A percentile compares a stretch with the other conserved stretches of the same genome.
Evolutionary conservation across 139 green algal genomes (phyloP).

Genomic region (Astrephomene gubernaculifera): DNA sequence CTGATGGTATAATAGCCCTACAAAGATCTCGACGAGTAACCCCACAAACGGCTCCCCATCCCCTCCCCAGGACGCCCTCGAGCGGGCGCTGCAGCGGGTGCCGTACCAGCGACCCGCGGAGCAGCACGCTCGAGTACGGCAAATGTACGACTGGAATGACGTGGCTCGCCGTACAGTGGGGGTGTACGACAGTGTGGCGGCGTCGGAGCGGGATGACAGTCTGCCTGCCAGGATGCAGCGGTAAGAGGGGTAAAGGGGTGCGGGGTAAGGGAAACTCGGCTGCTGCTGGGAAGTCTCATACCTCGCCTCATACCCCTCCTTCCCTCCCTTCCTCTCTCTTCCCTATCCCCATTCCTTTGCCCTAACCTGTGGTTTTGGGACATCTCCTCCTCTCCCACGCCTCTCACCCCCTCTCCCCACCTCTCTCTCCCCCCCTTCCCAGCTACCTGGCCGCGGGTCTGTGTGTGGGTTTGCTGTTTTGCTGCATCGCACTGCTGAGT

Average conservation of each 20-base stretch:
- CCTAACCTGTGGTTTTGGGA: neutral
- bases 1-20: no score
- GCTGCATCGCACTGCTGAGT: conserved; percentile 69
- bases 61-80: neutral
- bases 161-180: conserved; percentile 83
- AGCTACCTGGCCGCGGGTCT: conserved; percentile 69
- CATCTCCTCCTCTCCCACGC: neutral
- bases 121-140: conserved; percentile 71
- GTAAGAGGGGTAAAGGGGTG: no score
- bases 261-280: no score
- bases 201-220: conserved; percentile 38
- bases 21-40: no score
- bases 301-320: no score
- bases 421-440: neutral
- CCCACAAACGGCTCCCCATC: neutral
- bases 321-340: no score
- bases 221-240: conserved; percentile 35
- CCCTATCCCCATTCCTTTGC: no score
- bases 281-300: no score
- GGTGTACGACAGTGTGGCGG: conserved; percentile 77
- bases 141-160: conserved; percentile 93
- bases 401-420: neutral
- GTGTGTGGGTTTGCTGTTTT: conserved; percentile 81
- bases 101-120: conserved; percentile 30
- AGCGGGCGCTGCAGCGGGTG: conserved; percentile 52